Evolutionary conservation across 352 stramenopile genomes (phyloP).

Genomic region (Elongisporangium prolatum): DNA sequence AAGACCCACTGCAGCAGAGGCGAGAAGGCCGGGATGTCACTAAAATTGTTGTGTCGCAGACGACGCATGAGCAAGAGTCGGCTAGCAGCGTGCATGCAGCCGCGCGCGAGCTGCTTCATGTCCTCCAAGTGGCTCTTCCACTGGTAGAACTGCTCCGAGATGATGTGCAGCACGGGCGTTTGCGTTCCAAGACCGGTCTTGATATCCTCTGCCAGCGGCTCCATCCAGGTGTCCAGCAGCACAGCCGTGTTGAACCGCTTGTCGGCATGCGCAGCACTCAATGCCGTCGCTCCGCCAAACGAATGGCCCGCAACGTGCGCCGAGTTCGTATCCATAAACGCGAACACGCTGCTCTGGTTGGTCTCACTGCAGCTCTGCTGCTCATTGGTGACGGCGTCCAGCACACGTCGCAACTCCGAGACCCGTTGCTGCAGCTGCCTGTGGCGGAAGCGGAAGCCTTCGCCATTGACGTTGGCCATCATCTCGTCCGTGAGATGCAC

Average conservation of each 20-base stretch:
- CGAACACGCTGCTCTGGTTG: slow-evolving; percentile 20
- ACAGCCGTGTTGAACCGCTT: slow-evolving; percentile 37
- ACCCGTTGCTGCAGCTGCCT: slow-evolving; percentile 51
- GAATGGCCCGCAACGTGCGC: slow-evolving; percentile 53
- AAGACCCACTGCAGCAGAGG: slow-evolving; percentile 42
- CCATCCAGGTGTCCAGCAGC: slow-evolving; percentile 66
- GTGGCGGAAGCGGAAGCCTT: slow-evolving; percentile 57
- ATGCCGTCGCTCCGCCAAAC: slow-evolving; percentile 54
- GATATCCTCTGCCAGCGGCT: slow-evolving; percentile 40
- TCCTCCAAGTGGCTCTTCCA: slow-evolving; percentile 50
- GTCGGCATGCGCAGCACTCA: slow-evolving; percentile 47
- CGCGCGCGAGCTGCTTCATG: slow-evolving; percentile 28
- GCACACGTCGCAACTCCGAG: slow-evolving; percentile 36
- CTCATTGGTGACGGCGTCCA: slow-evolving; percentile 17
- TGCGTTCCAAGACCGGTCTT: slow-evolving; percentile 26
- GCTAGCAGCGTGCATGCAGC: slow-evolving; percentile 29
- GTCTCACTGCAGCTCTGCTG: no score
- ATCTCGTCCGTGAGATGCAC: slow-evolving; percentile 41
- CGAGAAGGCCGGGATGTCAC: slow-evolving; percentile 61
- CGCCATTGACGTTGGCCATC: slow-evolving; percentile 38
- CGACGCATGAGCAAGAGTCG: slow-evolving; percentile 33
- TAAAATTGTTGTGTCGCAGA: slow-evolving; percentile 72
- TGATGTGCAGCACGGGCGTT: slow-evolving; percentile 47
- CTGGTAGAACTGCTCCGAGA: slow-evolving; percentile 56
- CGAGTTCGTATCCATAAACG: slow-evolving; percentile 20